These are phyloP conservation scores for Neurospora intermedia DNA, from an alignment of 495 filamentous ascomycete species.

Conservation along the genomic window DNA sequence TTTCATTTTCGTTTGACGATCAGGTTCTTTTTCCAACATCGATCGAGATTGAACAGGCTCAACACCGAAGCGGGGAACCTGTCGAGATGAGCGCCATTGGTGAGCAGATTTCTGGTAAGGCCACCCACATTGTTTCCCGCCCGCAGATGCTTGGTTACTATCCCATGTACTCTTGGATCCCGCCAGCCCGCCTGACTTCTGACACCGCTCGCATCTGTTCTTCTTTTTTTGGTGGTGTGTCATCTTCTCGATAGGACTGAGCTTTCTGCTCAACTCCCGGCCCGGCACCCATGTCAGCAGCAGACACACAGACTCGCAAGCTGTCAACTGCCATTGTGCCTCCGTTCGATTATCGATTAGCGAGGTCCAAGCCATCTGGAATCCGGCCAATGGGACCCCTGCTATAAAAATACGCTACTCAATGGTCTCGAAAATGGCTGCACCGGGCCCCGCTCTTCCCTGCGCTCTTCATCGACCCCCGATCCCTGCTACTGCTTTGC, in stretches of 20 bases:
- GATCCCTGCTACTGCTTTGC: constrained; percentile 4
- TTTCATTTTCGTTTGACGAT: not conserved
- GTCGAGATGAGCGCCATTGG: not conserved
- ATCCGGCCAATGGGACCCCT: not conserved
- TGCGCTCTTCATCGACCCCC: not conserved
- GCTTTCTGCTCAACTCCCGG: not conserved
- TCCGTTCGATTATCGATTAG: constrained; percentile 27
- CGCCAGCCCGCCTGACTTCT: not conserved
- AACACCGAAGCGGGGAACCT: not conserved
- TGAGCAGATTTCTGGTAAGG: not conserved
- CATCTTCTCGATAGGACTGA: not conserved
- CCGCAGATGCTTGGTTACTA: not conserved
- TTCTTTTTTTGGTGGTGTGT: constrained; percentile 7
- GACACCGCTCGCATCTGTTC: constrained; percentile 13
- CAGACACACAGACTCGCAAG: constrained; percentile 6
- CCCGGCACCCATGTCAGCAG: not conserved
- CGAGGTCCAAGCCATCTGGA: not conserved
- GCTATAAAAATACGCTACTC: constrained; percentile 2
- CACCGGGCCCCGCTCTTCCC: not conserved
- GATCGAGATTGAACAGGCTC: not conserved
- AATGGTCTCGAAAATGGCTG: not conserved
- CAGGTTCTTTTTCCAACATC: not conserved
- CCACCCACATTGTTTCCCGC: not conserved
- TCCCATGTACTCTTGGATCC: constrained; percentile 4
- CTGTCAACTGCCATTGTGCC: constrained; percentile 12